A percentile compares a stretch with the other conserved stretches of the same genome.
Conservation (phyloP, 129 eudicot genomes). For the Kitagawia praeruptora region DNA sequence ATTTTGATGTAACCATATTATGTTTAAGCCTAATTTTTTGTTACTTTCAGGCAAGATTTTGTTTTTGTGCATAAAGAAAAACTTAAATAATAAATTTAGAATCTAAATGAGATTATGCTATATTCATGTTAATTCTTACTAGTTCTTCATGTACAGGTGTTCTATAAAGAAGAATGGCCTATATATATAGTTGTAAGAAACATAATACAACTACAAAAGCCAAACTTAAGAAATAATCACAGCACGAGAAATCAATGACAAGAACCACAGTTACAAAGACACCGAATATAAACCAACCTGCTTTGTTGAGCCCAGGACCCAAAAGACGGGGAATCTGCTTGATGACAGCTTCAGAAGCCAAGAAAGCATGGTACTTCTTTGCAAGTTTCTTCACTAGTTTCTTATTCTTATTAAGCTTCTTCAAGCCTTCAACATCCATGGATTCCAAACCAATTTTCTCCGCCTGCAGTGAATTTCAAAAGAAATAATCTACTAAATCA, state of each 20-base stretch:
- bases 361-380: constrained; percentile 47
- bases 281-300: constrained; percentile 22
- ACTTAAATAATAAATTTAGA: too few species aligned
- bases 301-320: constrained; percentile 56
- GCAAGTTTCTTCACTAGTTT: constrained; percentile 57
- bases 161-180: too few species aligned
- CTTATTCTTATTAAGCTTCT: constrained; percentile 51
- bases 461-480: constrained; percentile 19
- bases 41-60: too few species aligned
- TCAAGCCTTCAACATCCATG: constrained; percentile 46
- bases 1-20: too few species aligned
- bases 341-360: constrained; percentile 53
- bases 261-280: not conserved
- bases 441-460: constrained; percentile 47
- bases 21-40: too few species aligned
- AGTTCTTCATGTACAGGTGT: too few species aligned
- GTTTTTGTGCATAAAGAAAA: too few species aligned
- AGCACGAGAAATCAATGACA: not conserved
- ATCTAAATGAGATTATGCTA: too few species aligned
- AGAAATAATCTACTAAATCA: not conserved
- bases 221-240: not conserved
- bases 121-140: too few species aligned
- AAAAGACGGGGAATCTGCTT: constrained; percentile 58
- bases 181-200: not conserved
- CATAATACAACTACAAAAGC: not conserved